Percentiles rank a stretch among this genome's conserved stretches.
Conservation (phyloP, 2,329 filamentous ascomycete species). For the Mariannaea elegans region DNA sequence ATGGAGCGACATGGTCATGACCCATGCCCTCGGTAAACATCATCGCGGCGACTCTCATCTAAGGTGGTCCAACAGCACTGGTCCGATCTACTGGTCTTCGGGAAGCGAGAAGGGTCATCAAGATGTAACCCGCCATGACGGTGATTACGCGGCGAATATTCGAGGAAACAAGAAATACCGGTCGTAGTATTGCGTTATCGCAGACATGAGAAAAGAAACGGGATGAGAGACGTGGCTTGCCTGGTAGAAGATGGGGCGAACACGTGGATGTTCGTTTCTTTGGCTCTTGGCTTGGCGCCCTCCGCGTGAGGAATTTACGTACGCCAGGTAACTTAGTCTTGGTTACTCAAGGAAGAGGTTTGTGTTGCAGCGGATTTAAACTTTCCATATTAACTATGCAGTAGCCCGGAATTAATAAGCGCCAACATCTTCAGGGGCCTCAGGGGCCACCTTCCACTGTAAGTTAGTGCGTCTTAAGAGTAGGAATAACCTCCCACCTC, state of each 20-base stretch:
- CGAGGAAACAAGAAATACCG: background rate
- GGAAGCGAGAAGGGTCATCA: constrained; percentile 19
- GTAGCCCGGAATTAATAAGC: background rate
- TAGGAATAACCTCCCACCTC: too few species aligned
- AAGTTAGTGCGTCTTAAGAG: too few species aligned
- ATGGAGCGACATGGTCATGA: background rate
- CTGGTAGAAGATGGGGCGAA: background rate
- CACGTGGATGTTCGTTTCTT: background rate
- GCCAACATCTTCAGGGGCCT: background rate
- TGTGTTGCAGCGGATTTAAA: background rate
- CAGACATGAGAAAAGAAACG: constrained; percentile 1
- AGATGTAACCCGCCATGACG: constrained; percentile 13
- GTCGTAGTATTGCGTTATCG: constrained; percentile 5
- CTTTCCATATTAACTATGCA: background rate
- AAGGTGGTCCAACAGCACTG: background rate
- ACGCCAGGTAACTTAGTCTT: too few species aligned
- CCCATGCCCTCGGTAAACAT: background rate
- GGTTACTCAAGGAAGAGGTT: too few species aligned
- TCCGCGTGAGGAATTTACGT: too few species aligned
- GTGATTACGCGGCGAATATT: background rate
- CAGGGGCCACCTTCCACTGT: background rate
- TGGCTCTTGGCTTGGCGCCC: background rate
- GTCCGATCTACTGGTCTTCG: constrained; percentile 14
- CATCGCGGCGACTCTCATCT: background rate
- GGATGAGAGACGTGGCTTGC: constrained; percentile 17